Evolutionary conservation across 768 basidiomycete genomes (phyloP).

Genomic region (Hericium coralloides): DNA sequence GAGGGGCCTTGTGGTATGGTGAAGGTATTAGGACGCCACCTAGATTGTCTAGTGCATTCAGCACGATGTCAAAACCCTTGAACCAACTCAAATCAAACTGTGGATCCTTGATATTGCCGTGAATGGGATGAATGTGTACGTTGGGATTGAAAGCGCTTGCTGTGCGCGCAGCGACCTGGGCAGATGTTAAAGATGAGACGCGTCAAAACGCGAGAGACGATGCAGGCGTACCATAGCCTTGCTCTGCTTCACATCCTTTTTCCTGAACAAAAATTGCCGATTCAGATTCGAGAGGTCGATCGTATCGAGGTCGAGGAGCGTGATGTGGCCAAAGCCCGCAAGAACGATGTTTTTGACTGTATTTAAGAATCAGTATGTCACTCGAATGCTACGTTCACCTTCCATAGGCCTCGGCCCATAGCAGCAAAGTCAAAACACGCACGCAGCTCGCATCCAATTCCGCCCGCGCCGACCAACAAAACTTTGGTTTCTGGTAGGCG

Average conservation of each 20-base stretch:
- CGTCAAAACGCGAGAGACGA: neutral
- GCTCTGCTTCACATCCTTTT: conserved; percentile 95
- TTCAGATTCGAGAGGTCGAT: conserved; percentile 98
- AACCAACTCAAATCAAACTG: conserved; percentile 91
- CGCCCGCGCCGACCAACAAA: conserved; percentile 90
- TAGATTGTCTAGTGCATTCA: conserved; percentile 95
- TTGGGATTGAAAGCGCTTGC: conserved; percentile 83
- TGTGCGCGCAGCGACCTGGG: conserved; percentile 73
- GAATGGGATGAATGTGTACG: conserved; percentile 79
- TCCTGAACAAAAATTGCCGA: conserved; percentile 91
- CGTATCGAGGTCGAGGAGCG: conserved; percentile 92
- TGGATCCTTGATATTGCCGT: conserved; percentile 92
- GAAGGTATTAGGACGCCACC: conserved; percentile 39
- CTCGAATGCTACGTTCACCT: neutral
- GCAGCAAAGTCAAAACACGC: conserved; percentile 21
- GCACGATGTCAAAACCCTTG: conserved; percentile 79
- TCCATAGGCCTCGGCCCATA: neutral
- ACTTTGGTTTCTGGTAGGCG: conserved; percentile 59
- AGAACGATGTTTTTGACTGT: conserved; percentile 93
- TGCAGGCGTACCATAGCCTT: conserved; percentile 71
- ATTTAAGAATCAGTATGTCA: neutral
- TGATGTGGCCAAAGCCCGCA: conserved; percentile 88
- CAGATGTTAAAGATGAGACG: neutral
- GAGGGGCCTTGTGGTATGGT: neutral
- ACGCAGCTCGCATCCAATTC: conserved; percentile 96